phyloP scores from a whole-genome alignment of 106 monocot genomes.

The Apostasia ramifera region DNA sequence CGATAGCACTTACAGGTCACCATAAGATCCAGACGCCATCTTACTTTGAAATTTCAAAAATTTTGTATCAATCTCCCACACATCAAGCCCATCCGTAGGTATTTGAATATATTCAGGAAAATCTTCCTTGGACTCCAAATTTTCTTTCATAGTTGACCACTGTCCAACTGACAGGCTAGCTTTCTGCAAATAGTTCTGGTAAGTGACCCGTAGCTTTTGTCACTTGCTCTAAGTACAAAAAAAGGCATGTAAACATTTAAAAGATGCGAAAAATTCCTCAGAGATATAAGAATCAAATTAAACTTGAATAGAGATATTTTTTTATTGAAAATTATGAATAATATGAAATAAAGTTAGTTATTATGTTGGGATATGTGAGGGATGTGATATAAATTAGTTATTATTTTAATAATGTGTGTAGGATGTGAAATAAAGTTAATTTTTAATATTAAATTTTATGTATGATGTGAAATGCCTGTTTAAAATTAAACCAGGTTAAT shows the following conservation, averaged over 20 bases:
- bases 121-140: constrained; percentile 8
- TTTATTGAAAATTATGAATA: too few species aligned
- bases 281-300: too few species aligned
- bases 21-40: constrained; percentile 65
- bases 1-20: constrained; percentile 50
- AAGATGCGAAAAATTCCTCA: too few species aligned
- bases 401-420: too few species aligned
- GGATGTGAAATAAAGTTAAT: too few species aligned
- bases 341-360: too few species aligned
- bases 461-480: too few species aligned
- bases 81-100: constrained; percentile 60
- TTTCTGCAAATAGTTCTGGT: constrained; percentile 15
- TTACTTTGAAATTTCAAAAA: constrained; percentile 59
- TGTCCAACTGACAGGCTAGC: constrained; percentile 17
- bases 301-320: too few species aligned
- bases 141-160: constrained; percentile 29
- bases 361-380: too few species aligned
- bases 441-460: too few species aligned
- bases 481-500: too few species aligned
- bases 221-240: neutral
- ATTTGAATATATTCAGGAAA: constrained; percentile 35
- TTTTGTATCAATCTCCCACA: constrained; percentile 68
- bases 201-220: neutral
- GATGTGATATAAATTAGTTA: too few species aligned
- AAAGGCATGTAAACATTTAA: neutral